Evolutionary conservation across 139 green algal species (phyloP), one percentile per base, ranked within the genome.

Genomic region (Medakamo hakoo): DNA sequence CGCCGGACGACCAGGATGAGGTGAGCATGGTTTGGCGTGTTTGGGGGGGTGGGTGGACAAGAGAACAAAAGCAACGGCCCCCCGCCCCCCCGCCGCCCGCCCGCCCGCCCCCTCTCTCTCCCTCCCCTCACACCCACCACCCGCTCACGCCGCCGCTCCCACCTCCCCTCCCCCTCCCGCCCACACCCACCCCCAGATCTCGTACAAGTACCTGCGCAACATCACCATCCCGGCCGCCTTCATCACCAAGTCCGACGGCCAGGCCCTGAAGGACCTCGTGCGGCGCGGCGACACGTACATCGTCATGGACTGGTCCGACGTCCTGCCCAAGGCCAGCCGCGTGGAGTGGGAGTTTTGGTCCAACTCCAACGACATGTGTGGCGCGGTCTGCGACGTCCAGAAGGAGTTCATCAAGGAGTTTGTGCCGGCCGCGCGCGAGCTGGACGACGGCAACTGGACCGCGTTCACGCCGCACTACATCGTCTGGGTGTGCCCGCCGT

Each of bases 301-400:
- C 0, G 74, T 82, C 27, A 60, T 92, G 59, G 71, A 92, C 73
- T 97, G 89, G 89, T 84, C 71, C 4, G 79, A 88, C 58, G 60
- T 81, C 0, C 58, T 96, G 62, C 84, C 89, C 0, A 76, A 82
- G 59, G 63, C 75, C 4, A 65, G 77, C 28, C 67, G 77, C 72
- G 83, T 96, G 20, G 55, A 68, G 4, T 96, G 89, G 84, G 89
- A 96, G 84, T 85, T 95, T 55, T 97, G 89, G 89, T 90, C 77
- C 49, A 95, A 91, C 73, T 82, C 55, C 66, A 94, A 94, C 63
- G 84, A 93, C 68, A 59, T 70, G 48, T 95, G 88, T 67, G 88
- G 88, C 2, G 20, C 63, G 4, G 73, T 80, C 19, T 95, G 88
- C 70, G 73, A 90, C 55, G 62, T 81, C 60, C 87, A 93, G 67